Evolutionary conservation across 345 rosid genomes (phyloP).

Genomic region (Eucalyptus tenuipes): DNA sequence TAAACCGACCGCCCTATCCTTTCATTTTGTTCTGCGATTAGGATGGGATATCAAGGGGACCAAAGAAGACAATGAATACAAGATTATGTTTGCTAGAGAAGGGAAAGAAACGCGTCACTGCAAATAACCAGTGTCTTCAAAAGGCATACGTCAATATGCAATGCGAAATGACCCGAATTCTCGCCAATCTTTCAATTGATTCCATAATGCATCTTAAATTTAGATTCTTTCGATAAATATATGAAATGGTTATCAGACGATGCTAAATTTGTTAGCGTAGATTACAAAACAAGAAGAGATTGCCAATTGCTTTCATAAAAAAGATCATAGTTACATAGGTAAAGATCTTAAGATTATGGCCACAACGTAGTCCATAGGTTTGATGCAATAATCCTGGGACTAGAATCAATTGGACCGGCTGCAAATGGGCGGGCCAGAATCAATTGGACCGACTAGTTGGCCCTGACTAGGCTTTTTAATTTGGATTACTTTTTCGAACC

Average conservation of each 20-base stretch:
- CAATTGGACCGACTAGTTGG: too few species aligned
- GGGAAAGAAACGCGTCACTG: neutral
- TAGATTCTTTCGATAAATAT: neutral
- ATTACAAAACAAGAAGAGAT: neutral
- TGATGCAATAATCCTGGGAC: neutral
- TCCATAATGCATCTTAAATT: neutral
- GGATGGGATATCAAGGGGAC: neutral
- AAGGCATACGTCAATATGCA: neutral
- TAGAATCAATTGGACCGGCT: neutral
- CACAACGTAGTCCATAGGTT: neutral
- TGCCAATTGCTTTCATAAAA: neutral
- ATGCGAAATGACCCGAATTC: neutral
- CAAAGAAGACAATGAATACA: neutral
- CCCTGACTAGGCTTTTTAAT: neutral
- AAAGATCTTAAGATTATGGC: neutral
- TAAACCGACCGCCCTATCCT: slow-evolving; percentile 4
- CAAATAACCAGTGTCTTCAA: neutral
- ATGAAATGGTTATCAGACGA: neutral
- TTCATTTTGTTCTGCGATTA: neutral
- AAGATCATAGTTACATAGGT: neutral
- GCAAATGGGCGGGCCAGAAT: neutral
- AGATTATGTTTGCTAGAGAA: neutral
- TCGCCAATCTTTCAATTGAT: neutral
- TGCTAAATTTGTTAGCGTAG: neutral
- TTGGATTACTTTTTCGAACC: neutral